Evolutionary conservation across 306 rosid species (phyloP), one percentile per base, ranked within the genome.

Genomic region (Prunus padus): DNA sequence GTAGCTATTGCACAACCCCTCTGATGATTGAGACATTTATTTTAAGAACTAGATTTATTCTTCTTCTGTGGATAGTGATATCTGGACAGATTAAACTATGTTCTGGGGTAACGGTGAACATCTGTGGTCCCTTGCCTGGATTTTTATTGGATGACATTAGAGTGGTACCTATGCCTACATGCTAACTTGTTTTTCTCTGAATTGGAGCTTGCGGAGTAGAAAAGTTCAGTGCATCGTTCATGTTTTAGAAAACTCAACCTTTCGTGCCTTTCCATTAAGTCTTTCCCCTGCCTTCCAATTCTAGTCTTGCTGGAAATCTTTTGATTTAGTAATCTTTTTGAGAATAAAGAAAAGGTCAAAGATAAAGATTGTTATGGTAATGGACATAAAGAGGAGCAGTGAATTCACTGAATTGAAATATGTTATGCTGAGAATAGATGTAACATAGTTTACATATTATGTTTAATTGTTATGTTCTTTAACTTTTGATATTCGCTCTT

Each of bases 1-100:
- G 98, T 89, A 78, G 56, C 76, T 67, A 71, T 69, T 55, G 61
- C 12, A 55, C 64, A 69, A 72, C 62, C 16, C 31, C 77, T 20
- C 59, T 67, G 44, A 59, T 61, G 71, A 10, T 40, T 59, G 63
- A 19, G 51, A 68, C 28, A 56, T 69, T 26, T 73, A 31, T 72
- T 40, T 69, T 57, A 18, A 66, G 56, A 18, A 15, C 33, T 37
- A 9, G 22, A 42, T 19, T 55, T 56, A 15, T 56, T 11, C 42
- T 57, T 28, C 50, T 31, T 57, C 14, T 25, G 33, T 37, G 11
- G 37, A 52, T 28, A 2, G 37, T 23, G 54, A 13, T 63, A 23
- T 66, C 60, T 8, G 22, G 64, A 50, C 25, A 75, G 51, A 65
- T 12, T 42, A 10, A 25, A 54, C 62, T n/a, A 11, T 78, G 30